Evolutionary conservation across 495 filamentous ascomycete species (phyloP).

Genomic region (Penicillium herquei): DNA sequence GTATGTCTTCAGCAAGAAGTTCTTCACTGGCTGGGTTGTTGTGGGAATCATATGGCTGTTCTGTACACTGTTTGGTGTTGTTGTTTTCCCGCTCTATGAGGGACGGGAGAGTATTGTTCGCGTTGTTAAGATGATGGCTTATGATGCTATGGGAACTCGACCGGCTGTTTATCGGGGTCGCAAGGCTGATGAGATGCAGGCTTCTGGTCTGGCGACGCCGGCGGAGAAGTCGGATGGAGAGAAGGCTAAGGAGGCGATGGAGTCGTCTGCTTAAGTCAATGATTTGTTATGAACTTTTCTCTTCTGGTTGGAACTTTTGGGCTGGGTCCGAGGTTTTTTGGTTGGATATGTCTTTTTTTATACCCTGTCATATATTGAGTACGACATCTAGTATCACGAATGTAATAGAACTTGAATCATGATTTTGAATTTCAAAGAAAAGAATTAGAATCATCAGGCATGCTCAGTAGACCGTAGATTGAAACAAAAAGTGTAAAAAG

Average conservation of each 20-base stretch:
- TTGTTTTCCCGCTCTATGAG: slow-evolving; percentile 81
- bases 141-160: slow-evolving; percentile 67
- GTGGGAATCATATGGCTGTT: slow-evolving; percentile 91
- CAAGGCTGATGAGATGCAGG: slow-evolving; percentile 20
- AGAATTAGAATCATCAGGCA: background rate
- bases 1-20: slow-evolving; percentile 86
- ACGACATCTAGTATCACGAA: background rate
- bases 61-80: slow-evolving; percentile 67
- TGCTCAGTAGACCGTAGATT: background rate
- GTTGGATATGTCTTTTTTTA: slow-evolving; percentile 3
- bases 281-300: slow-evolving; percentile 6
- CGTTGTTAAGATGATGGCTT: slow-evolving; percentile 63
- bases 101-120: slow-evolving; percentile 65
- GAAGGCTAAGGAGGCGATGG: slow-evolving; percentile 24
- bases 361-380: background rate
- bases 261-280: slow-evolving; percentile 1
- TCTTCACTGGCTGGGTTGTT: slow-evolving; percentile 90
- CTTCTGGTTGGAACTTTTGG: slow-evolving; percentile 2
- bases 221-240: slow-evolving; percentile 24
- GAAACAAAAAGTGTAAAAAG: background rate
- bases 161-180: slow-evolving; percentile 26
- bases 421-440: background rate
- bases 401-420: background rate
- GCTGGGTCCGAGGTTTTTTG: background rate
- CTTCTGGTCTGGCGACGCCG: slow-evolving; percentile 34